Base-by-base conservation (phyloP, 2,329 filamentous ascomycete species). In the Xylaria multiplex region DNA sequence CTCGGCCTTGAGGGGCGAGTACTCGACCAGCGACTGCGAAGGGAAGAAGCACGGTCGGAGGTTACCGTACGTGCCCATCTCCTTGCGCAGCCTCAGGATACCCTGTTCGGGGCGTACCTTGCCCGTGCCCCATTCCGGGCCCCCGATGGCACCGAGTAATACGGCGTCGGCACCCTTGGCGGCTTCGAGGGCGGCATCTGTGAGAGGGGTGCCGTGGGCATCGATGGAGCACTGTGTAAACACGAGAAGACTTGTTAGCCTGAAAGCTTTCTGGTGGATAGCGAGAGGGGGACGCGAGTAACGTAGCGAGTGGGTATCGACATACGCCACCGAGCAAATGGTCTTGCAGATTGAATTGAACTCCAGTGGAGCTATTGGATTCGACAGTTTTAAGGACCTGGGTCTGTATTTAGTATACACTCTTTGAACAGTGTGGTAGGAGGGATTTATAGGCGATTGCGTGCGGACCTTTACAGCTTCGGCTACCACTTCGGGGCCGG, bases 11-110 rank as follows among this genome's bases (percentile, higher is more conserved):
- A 98, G 88, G 0, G 95, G 95, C 11, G 93, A 97, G 76, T 85
- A 87, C 56, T 94, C 90, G 75, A 97, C 90, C 56, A 97, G 90
- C 32, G 89, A 87, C 59, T 95, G 92, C 0, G 93, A 94, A 57
- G 93, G 93, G 83, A 99, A 98, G 86, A 92, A 96, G 86, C 95
- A 98, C 9, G 94, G 95, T 6, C 95, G 91, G 65, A 98, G 89
- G 87, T 98, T 98, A 73, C 94, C 95, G 81, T 96, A 98, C 63
- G 95, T 93, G 76, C 87, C 86, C 86, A 98, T 92, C 81, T 97
- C 92, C 82, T 96, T 97, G 82, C 95, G 93, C 60, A 98, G 91
- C 72, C 85, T 88, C 68, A 98, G 90, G 74, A 98, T 89, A 68
- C 95, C 95, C 82, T 97, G 93, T 80, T 98, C 95, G 1, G 95